Evolutionary conservation across 2,329 filamentous ascomycete species (phyloP).

Genomic region (Penicillium capsulatum): DNA sequence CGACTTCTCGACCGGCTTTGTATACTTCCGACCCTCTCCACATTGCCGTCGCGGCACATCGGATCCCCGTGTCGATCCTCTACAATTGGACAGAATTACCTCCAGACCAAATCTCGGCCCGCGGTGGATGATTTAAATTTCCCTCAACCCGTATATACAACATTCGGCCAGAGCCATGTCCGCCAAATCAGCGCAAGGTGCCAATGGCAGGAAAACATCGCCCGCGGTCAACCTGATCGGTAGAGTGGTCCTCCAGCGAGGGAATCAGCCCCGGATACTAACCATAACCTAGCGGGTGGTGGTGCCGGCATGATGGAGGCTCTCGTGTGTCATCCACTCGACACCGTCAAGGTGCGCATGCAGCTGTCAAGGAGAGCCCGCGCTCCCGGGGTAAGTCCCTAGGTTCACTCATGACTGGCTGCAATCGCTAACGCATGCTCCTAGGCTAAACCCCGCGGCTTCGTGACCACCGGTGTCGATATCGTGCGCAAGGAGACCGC

Average conservation of each 20-base stretch:
- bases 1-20: conserved; percentile 11
- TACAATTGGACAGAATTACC: background rate
- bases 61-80: conserved; percentile 11
- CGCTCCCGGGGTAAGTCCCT: conserved; percentile 67
- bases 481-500: conserved; percentile 89
- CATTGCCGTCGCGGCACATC: conserved; percentile 26
- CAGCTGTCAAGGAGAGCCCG: conserved; percentile 86
- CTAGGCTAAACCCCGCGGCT: conserved; percentile 72
- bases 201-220: conserved; percentile 69
- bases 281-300: conserved; percentile 67
- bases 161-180: conserved; percentile 47
- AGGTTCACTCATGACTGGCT: no score
- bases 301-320: conserved; percentile 99
- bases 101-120: background rate
- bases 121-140: conserved; percentile 1
- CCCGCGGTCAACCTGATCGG: conserved; percentile 88
- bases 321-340: conserved; percentile 87
- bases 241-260: conserved; percentile 43
- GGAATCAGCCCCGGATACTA: conserved; percentile 15
- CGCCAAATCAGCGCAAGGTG: conserved; percentile 52
- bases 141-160: background rate
- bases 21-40: conserved; percentile 37
- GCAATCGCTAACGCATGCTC: conserved; percentile 10
- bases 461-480: conserved; percentile 76
- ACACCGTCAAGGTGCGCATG: conserved; percentile 99